These are phyloP conservation scores for Chrysoporthe cubensis DNA, from an alignment of 2,329 filamentous ascomycete species.

Conservation along the genomic window DNA sequence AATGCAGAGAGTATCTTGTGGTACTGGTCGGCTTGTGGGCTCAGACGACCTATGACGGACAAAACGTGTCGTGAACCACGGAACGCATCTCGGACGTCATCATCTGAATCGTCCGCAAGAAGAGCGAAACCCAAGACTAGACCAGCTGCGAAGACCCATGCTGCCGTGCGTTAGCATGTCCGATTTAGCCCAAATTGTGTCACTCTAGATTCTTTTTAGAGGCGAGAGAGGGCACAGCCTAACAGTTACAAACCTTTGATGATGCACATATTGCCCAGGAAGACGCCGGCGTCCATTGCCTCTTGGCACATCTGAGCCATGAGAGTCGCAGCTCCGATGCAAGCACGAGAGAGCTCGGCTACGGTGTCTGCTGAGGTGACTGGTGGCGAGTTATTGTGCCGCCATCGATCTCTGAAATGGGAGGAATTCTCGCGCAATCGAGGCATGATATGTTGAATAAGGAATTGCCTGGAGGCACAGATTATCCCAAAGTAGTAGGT, in stretches of 20 bases:
- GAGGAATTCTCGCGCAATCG: constrained; percentile 9
- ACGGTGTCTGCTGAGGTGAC: constrained; percentile 1
- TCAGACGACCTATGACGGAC: constrained; percentile 13
- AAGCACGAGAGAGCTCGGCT: constrained; percentile 29
- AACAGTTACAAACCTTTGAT: constrained; percentile 16
- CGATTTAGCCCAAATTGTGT: background rate
- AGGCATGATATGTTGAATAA: constrained; percentile 29
- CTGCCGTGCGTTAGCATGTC: background rate
- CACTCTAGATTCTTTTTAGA: background rate
- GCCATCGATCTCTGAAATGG: background rate
- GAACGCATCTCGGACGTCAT: constrained; percentile 28
- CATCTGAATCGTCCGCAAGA: constrained; percentile 28
- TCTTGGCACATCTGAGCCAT: constrained; percentile 31
- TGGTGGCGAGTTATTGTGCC: background rate
- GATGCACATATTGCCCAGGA: constrained; percentile 31
- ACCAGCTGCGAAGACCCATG: constrained; percentile 28
- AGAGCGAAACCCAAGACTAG: constrained; percentile 27
- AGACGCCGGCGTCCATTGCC: constrained; percentile 25
- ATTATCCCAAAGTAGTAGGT: constrained; percentile 33
- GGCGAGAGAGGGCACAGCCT: background rate
- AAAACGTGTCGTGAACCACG: constrained; percentile 24
- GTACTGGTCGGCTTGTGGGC: constrained; percentile 32
- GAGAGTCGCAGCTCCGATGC: constrained; percentile 30
- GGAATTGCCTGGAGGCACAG: constrained; percentile 30
- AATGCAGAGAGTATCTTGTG: constrained; percentile 29